Evolutionary conservation across 805 yeast genomes (phyloP).

Genomic region (Suhomyces sp.): DNA sequence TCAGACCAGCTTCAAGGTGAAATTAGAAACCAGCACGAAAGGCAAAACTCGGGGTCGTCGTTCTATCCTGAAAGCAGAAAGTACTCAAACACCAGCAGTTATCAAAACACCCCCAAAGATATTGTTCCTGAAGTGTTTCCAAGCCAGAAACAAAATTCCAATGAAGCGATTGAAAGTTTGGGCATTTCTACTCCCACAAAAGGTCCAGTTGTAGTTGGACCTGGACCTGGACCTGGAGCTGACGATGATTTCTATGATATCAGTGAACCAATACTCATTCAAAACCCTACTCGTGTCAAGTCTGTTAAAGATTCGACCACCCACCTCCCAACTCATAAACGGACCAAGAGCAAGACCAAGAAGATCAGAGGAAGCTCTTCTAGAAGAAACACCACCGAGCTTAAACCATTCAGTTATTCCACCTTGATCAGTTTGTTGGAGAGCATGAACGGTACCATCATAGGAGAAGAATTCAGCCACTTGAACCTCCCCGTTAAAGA

Average conservation of each 20-base stretch:
- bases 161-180: slow-evolving; percentile 2
- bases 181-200: too few species aligned
- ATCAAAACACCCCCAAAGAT: not conserved
- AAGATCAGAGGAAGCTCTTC: slow-evolving; percentile 6
- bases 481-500: slow-evolving; percentile 75
- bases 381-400: slow-evolving; percentile 9
- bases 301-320: slow-evolving; percentile 32
- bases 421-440: slow-evolving; percentile 53
- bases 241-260: slow-evolving; percentile 38
- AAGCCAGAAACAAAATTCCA: not conserved
- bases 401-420: slow-evolving; percentile 40
- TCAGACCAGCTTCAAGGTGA: too few species aligned
- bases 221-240: not conserved
- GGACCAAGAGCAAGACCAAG: slow-evolving; percentile 19
- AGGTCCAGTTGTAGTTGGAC: not conserved
- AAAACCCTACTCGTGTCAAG: slow-evolving; percentile 32
- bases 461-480: slow-evolving; percentile 70
- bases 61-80: slow-evolving; percentile 6
- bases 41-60: slow-evolving; percentile 3
- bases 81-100: not conserved
- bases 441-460: slow-evolving; percentile 59
- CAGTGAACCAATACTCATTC: slow-evolving; percentile 33
- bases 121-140: not conserved
- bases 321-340: slow-evolving; percentile 14
- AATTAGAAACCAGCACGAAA: too few species aligned